Percentiles rank a stretch among this genome's conserved stretches.
Conservation (phyloP, 2,329 filamentous ascomycete genomes). For the Colletotrichum orchidophilum region DNA sequence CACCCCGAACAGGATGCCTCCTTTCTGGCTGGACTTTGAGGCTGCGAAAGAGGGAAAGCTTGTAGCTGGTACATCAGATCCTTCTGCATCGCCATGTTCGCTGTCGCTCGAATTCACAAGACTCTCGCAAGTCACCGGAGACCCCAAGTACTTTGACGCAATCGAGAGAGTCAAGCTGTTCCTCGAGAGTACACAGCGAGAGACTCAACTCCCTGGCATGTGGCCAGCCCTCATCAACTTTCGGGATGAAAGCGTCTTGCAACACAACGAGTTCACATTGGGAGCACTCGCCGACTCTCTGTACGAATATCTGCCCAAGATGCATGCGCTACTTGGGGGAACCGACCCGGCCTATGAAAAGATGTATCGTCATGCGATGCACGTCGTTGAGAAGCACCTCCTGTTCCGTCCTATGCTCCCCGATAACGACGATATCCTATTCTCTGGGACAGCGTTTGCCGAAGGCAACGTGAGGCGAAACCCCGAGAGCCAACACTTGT, state of each 20-base stretch:
- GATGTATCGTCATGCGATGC: constrained; percentile 66
- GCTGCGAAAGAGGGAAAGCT: constrained; percentile 15
- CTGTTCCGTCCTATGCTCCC: constrained; percentile 73
- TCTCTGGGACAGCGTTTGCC: constrained; percentile 53
- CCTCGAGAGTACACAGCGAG: constrained; percentile 71
- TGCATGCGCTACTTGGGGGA: constrained; percentile 67
- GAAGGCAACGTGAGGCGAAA: constrained; percentile 29
- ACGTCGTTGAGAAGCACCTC: constrained; percentile 63
- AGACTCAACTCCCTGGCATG: constrained; percentile 76
- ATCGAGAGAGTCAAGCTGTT: constrained; percentile 74
- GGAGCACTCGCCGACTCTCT: constrained; percentile 53
- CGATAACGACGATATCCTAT: constrained; percentile 68
- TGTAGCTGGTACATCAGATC: constrained; percentile 41
- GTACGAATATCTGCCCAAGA: constrained; percentile 53
- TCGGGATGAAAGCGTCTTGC: constrained; percentile 55
- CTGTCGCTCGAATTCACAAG: constrained; percentile 78
- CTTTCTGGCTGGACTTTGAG: constrained; percentile 32
- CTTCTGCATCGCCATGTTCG: constrained; percentile 65
- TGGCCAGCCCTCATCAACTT: constrained; percentile 76
- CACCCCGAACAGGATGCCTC: constrained; percentile 73
- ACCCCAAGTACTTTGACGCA: constrained; percentile 79
- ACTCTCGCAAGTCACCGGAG: constrained; percentile 76
- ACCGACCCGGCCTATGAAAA: constrained; percentile 61
- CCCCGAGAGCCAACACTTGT: constrained; percentile 55
- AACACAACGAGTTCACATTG: constrained; percentile 44